Percentiles rank a stretch among this genome's conserved stretches.
Evolutionary conservation across 2,329 filamentous ascomycete species (phyloP).

Genomic region (Blastomyces parvus): DNA sequence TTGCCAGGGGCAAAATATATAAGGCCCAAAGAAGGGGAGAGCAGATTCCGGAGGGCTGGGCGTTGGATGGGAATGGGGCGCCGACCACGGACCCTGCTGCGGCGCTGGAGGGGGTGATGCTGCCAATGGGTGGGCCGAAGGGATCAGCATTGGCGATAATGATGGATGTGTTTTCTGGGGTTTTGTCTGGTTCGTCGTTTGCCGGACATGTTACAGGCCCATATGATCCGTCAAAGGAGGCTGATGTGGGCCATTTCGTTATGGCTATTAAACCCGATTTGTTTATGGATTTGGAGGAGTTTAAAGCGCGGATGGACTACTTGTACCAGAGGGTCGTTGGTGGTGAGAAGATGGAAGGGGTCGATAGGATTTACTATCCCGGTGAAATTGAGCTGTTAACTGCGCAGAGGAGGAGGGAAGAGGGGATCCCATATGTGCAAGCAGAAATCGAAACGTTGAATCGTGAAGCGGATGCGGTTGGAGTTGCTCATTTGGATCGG

Average conservation of each 20-base stretch:
- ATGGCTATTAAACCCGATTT: slow-evolving; percentile 63
- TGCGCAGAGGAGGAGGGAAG: slow-evolving; percentile 32
- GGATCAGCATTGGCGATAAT: slow-evolving; percentile 67
- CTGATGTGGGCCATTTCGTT: slow-evolving; percentile 66
- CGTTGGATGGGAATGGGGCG: slow-evolving; percentile 59
- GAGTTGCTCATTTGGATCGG: slow-evolving; percentile 17
- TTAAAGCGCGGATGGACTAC: slow-evolving; percentile 52
- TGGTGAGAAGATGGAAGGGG: slow-evolving; percentile 44
- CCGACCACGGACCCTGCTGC: slow-evolving; percentile 61
- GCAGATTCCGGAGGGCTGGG: slow-evolving; percentile 51
- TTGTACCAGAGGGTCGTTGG: slow-evolving; percentile 47
- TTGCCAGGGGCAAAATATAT: slow-evolving; percentile 39
- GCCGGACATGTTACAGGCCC: slow-evolving; percentile 67
- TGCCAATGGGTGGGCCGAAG: slow-evolving; percentile 78
- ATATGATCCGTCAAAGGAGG: slow-evolving; percentile 54
- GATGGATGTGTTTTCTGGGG: slow-evolving; percentile 82
- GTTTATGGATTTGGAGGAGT: slow-evolving; percentile 62
- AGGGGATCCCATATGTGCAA: slow-evolving; percentile 43
- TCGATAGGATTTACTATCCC: slow-evolving; percentile 49
- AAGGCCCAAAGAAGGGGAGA: slow-evolving; percentile 36
- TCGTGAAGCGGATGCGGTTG: slow-evolving; percentile 40
- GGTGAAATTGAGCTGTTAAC: slow-evolving; percentile 48
- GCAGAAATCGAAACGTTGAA: slow-evolving; percentile 44
- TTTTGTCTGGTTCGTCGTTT: slow-evolving; percentile 66
- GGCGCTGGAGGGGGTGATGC: slow-evolving; percentile 64